A percentile compares a stretch with the other conserved stretches of the same genome.
Evolutionary conservation across 495 filamentous ascomycete genomes (phyloP).

Genomic region (Xylaria curta): DNA sequence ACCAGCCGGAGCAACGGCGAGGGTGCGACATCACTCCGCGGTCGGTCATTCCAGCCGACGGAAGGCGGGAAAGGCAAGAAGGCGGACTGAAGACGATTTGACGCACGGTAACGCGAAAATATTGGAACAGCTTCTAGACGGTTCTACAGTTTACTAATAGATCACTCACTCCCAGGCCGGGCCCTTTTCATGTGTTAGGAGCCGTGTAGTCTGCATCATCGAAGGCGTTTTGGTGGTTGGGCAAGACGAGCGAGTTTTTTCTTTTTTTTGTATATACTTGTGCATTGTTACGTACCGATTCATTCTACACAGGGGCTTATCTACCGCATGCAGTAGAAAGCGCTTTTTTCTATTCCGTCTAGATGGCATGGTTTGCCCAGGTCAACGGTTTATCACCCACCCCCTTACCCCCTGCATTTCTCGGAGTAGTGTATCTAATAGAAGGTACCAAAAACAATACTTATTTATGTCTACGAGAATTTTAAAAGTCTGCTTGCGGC

Average conservation of each 20-base stretch:
- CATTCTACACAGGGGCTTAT: neutral
- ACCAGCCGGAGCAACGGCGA: slow-evolving; percentile 44
- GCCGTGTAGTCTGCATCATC: slow-evolving; percentile 36
- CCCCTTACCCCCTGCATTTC: neutral
- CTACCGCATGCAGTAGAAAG: slow-evolving; percentile 13
- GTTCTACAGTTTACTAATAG: slow-evolving; percentile 27
- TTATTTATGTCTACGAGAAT: neutral
- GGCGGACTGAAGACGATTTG: slow-evolving; percentile 35
- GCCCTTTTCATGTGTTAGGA: slow-evolving; percentile 23
- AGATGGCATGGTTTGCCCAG: slow-evolving; percentile 9
- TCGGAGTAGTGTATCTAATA: slow-evolving; percentile 4
- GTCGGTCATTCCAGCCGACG: slow-evolving; percentile 28
- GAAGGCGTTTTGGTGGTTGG: slow-evolving; percentile 34
- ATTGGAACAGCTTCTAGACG: slow-evolving; percentile 21
- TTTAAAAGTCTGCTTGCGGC: neutral
- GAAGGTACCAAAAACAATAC: neutral
- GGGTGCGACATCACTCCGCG: slow-evolving; percentile 32
- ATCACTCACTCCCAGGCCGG: slow-evolving; percentile 13
- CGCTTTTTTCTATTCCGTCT: neutral
- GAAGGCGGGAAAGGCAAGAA: slow-evolving; percentile 43
- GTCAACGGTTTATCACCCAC: neutral
- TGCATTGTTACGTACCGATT: slow-evolving; percentile 13
- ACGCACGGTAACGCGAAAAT: slow-evolving; percentile 17
- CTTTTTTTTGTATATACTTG: slow-evolving; percentile 19
- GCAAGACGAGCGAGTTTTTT: slow-evolving; percentile 24